A percentile compares a stretch with the other conserved stretches of the same genome.
Evolutionary conservation across 768 basidiomycete genomes (phyloP).

Genomic region (Phanerodontia chrysosporium): DNA sequence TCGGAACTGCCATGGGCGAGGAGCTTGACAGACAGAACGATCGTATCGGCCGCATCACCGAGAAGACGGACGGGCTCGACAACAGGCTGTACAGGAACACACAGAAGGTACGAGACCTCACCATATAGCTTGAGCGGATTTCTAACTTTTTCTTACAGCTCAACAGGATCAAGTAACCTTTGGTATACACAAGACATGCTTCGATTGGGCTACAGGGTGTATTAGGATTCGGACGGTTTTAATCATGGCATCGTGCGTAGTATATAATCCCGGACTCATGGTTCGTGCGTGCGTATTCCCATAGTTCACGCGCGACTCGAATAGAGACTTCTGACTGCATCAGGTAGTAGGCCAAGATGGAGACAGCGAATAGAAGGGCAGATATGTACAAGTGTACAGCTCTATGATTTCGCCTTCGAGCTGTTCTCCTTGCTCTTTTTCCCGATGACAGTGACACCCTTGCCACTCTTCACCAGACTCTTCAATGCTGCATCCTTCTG

Average conservation of each 20-base stretch:
- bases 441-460: slow-evolving; percentile 84
- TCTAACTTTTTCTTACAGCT: slow-evolving; percentile 23
- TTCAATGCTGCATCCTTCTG: slow-evolving; percentile 84
- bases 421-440: slow-evolving; percentile 43
- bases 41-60: slow-evolving; percentile 70
- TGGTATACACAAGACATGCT: not conserved
- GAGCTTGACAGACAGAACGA: slow-evolving; percentile 86
- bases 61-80: slow-evolving; percentile 76
- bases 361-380: not conserved
- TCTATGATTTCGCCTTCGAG: not conserved
- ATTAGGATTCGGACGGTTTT: not conserved
- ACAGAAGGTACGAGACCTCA: slow-evolving; percentile 52
- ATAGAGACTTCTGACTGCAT: not conserved
- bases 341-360: not conserved
- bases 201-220: slow-evolving; percentile 1
- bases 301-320: not conserved
- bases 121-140: not conserved
- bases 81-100: slow-evolving; percentile 77
- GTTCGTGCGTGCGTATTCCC: not conserved
- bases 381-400: not conserved
- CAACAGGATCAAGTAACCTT: slow-evolving; percentile 31
- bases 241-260: not conserved
- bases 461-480: slow-evolving; percentile 78
- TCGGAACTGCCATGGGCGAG: slow-evolving; percentile 79
- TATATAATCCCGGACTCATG: not conserved